Conservation (phyloP, 306 rosid species). For the Quercus mongolica region DNA sequence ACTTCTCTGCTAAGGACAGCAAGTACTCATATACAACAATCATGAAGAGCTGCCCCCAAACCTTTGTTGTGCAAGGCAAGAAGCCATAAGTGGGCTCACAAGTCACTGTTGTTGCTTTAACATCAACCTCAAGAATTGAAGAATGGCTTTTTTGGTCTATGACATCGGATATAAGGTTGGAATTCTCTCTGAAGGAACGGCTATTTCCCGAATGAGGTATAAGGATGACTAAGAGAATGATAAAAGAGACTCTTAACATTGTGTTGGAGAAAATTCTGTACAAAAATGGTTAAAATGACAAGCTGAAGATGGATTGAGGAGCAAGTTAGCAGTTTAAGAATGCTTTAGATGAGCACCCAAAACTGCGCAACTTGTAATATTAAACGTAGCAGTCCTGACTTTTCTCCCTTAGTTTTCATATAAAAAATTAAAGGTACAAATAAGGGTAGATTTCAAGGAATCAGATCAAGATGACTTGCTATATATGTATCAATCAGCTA, state of each 20-base stretch:
- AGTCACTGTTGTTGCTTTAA: slow-evolving; percentile 24
- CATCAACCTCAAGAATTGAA: neutral
- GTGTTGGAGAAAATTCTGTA: neutral
- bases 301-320: neutral
- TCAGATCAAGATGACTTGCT: neutral
- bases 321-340: neutral
- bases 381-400: neutral
- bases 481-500: neutral
- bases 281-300: neutral
- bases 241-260: neutral
- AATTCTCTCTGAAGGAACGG: neutral
- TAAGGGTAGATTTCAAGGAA: neutral
- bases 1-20: slow-evolving; percentile 23
- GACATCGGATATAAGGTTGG: slow-evolving; percentile 6
- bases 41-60: slow-evolving; percentile 33
- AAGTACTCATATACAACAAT: slow-evolving; percentile 29
- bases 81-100: slow-evolving; percentile 37
- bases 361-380: neutral
- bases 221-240: slow-evolving; percentile 9
- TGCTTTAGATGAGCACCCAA: neutral
- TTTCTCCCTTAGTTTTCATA: neutral
- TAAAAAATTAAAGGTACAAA: neutral
- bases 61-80: slow-evolving; percentile 36
- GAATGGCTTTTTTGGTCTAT: neutral
- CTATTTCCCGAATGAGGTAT: slow-evolving; percentile 9